Evolutionary conservation across 2,329 filamentous ascomycete genomes (phyloP), one percentile per base, ranked within the genome.

Genomic region (Colletotrichum tofieldiae): DNA sequence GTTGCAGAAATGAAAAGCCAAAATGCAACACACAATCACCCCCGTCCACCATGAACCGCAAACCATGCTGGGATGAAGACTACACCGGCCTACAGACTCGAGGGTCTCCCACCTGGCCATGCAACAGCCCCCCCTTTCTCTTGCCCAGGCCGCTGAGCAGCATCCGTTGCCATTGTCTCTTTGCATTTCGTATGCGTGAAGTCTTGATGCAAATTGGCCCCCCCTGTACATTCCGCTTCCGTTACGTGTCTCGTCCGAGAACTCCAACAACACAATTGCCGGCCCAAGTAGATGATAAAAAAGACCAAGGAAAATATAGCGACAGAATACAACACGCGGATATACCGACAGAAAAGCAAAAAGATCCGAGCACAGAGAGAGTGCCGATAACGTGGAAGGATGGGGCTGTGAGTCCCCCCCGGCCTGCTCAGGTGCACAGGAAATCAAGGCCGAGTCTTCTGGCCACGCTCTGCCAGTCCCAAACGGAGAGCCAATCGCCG

Each of bases 381-480:
- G 16, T 58, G n/a, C 2, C 20, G 26, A 23, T 2, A 4, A 35
- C 16, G 29, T 39, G 54, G 7, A 20, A 26, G 29, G 12, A 8
- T 18, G n/a, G 14, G 26, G 23, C 3, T 3, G 29, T 7, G 12
- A 47, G 43, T 39, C 37, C 7, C 23, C n/a, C 26, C 8, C 29
- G 54, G 18, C n/a, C 18, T 18, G 74, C 79, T 81, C 74, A 84
- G 32, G 82, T 79, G 77, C 88, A 89, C 3, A 90, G 81, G 75
- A 91, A 91, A 78, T 91, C 87, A 45, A 91, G 82, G 0, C 83
- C 84, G 79, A 90, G 85, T 9, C 82, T 77, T 65, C 83, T 80
- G 1, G 89, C 89, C 37, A 91, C 84, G 4, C 82, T 82, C 73
- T 91, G 89, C 90, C 90, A 92, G 78, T 92, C 90, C 90, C 90